These are phyloP conservation scores for Neurospora sp. DNA, from an alignment of 2,329 filamentous ascomycete genomes.

Conservation along the genomic window DNA sequence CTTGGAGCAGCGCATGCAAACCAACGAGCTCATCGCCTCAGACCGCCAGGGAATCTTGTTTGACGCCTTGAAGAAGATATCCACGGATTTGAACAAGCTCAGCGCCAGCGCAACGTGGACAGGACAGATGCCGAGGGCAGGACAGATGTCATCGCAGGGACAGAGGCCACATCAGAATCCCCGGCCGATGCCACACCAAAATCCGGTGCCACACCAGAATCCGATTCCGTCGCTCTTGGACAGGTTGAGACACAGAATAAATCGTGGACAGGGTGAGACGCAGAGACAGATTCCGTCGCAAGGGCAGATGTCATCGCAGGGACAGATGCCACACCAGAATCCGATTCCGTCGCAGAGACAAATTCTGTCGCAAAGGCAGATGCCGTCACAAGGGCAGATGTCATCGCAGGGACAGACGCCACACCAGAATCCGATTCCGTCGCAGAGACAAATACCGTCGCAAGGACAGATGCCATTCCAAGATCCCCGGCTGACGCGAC, in stretches of 20 bases:
- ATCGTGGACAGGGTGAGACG: too few relatives aligned
- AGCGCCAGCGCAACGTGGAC: not conserved
- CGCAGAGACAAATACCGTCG: not conserved
- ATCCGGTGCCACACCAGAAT: not conserved
- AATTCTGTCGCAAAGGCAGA: not conserved
- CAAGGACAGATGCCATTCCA: not conserved
- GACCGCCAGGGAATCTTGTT: constrained; percentile 16
- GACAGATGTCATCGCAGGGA: too few relatives aligned
- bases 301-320: too few relatives aligned
- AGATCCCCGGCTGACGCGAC: too few relatives aligned
- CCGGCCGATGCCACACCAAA: not conserved
- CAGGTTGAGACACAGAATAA: too few relatives aligned
- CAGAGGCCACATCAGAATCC: not conserved
- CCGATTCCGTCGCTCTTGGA: too few relatives aligned
- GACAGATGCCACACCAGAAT: not conserved
- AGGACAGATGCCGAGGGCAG: too few relatives aligned
- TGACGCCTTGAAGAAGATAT: constrained; percentile 12
- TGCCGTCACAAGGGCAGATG: not conserved
- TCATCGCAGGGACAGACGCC: not conserved
- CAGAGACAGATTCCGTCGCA: too few relatives aligned
- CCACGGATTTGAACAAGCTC: constrained; percentile 5
- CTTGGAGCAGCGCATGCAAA: constrained; percentile 5
- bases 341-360: not conserved
- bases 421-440: not conserved
- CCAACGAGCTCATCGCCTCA: constrained; percentile 6